Evolutionary conservation across 1,284 basidiomycete species (phyloP).

Genomic region (Pseudozyma sp.): DNA sequence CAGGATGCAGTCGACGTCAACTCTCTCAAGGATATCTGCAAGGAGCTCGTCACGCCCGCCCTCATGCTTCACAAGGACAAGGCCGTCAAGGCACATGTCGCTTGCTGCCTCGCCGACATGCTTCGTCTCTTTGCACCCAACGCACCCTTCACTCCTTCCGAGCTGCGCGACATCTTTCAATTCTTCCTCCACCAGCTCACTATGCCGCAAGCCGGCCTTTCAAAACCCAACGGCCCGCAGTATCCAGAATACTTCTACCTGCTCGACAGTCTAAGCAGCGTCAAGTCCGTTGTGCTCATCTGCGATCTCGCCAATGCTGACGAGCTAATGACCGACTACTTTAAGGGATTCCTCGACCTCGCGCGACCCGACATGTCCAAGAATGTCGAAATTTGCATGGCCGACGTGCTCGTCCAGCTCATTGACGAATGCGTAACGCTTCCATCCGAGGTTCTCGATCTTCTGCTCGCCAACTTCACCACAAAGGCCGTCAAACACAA

Average conservation of each 20-base stretch:
- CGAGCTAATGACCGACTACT: constrained; percentile 84
- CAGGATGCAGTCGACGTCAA: constrained; percentile 84
- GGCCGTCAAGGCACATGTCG: constrained; percentile 91
- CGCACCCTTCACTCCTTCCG: constrained; percentile 88
- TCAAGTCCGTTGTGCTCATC: constrained; percentile 92
- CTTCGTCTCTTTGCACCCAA: constrained; percentile 94
- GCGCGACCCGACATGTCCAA: constrained; percentile 76
- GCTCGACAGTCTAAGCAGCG: constrained; percentile 88
- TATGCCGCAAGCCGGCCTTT: constrained; percentile 44
- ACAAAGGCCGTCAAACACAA: constrained; percentile 74
- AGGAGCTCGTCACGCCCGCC: constrained; percentile 82
- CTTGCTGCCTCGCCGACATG: constrained; percentile 93
- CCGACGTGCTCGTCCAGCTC: constrained; percentile 87
- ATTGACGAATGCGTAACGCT: constrained; percentile 85
- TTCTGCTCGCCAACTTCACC: constrained; percentile 85
- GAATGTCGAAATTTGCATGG: constrained; percentile 87
- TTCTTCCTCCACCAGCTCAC: constrained; percentile 74
- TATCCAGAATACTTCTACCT: constrained; percentile 74
- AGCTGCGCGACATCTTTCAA: constrained; percentile 73
- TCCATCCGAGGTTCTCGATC: constrained; percentile 82
- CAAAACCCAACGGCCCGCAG: constrained; percentile 49
- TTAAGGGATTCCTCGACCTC: constrained; percentile 83
- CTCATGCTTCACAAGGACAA: constrained; percentile 92
- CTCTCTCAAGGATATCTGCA: constrained; percentile 78
- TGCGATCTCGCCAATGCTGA: constrained; percentile 89